Conservation (phyloP, 169 alveolate genomes). For the Babesia caballi region DNA sequence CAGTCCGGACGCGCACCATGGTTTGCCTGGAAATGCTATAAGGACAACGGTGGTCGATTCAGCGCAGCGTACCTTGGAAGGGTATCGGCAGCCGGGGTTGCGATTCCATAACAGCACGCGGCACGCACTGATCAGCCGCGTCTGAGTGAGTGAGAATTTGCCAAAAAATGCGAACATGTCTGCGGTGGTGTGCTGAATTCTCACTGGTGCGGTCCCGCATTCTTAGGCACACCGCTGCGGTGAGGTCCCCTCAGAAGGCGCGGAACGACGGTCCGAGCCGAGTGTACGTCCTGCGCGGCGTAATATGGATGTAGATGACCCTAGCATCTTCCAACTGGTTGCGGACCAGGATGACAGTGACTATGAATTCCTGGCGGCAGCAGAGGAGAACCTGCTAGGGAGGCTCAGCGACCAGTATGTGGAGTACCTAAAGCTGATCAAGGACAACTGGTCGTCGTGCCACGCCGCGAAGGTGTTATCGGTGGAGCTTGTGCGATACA, state of each 20-base stretch:
- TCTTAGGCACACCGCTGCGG: neutral
- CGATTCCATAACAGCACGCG: conserved; percentile 48
- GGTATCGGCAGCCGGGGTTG: conserved; percentile 59
- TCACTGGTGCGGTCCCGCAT: neutral
- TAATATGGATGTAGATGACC: neutral
- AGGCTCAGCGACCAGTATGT: conserved; percentile 61
- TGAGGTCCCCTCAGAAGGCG: neutral
- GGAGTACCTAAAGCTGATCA: conserved; percentile 66
- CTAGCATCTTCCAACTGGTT: neutral
- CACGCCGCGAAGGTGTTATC: conserved; percentile 78
- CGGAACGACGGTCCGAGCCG: neutral
- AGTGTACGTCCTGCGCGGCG: neutral
- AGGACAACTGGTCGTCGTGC: conserved; percentile 83
- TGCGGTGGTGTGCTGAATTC: neutral
- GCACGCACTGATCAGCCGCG: conserved; percentile 11
- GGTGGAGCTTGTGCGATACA: conserved; percentile 69
- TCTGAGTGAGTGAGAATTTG: neutral
- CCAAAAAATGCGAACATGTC: neutral
- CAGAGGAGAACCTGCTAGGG: conserved; percentile 9
- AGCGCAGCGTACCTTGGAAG: conserved; percentile 39
- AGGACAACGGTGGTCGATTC: neutral
- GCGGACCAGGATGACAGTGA: conserved; percentile 15
- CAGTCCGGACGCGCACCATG: conserved; percentile 66
- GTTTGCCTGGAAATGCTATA: conserved; percentile 34
- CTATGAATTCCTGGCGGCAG: conserved; percentile 15